A percentile compares a stretch with the other conserved stretches of the same genome.
Evolutionary conservation across 768 basidiomycete genomes (phyloP).

Genomic region (Phanerochaete sordida): DNA sequence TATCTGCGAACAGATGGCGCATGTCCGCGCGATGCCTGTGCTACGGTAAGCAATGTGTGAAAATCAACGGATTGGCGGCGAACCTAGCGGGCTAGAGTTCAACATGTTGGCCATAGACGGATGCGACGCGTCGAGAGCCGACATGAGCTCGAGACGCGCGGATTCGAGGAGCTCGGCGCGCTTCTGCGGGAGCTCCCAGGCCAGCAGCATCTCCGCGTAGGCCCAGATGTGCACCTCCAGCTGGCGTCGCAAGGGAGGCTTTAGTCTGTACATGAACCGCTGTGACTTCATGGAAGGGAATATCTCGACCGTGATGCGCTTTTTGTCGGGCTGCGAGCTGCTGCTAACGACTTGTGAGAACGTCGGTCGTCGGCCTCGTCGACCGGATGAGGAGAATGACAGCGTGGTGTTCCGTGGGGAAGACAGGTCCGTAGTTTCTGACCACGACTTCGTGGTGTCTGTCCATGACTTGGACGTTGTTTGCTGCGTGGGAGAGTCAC

Average conservation of each 20-base stretch:
- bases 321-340: slow-evolving; percentile 31
- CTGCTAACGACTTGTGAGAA: slow-evolving; percentile 39
- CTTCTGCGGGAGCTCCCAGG: slow-evolving; percentile 71
- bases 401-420: slow-evolving; percentile 29
- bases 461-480: slow-evolving; percentile 7
- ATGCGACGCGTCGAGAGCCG: slow-evolving; percentile 18
- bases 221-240: slow-evolving; percentile 53
- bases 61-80: neutral
- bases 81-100: slow-evolving; percentile 6
- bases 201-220: slow-evolving; percentile 73
- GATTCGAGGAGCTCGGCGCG: slow-evolving; percentile 71
- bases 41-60: neutral
- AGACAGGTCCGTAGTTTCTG: slow-evolving; percentile 19
- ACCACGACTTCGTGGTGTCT: slow-evolving; percentile 34
- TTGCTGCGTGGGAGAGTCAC: slow-evolving; percentile 24
- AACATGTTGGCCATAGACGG: slow-evolving; percentile 24
- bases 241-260: slow-evolving; percentile 39
- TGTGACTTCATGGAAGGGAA: slow-evolving; percentile 16
- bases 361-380: slow-evolving; percentile 33
- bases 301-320: slow-evolving; percentile 34
- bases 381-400: slow-evolving; percentile 41
- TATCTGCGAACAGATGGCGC: slow-evolving; percentile 19
- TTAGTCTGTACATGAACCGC: slow-evolving; percentile 22
- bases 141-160: slow-evolving; percentile 34
- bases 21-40: slow-evolving; percentile 41